Percentiles rank a stretch among this genome's conserved stretches.
phyloP scores from a whole-genome alignment of 257 asterid genomes.

The Anisodus tanguticus region DNA sequence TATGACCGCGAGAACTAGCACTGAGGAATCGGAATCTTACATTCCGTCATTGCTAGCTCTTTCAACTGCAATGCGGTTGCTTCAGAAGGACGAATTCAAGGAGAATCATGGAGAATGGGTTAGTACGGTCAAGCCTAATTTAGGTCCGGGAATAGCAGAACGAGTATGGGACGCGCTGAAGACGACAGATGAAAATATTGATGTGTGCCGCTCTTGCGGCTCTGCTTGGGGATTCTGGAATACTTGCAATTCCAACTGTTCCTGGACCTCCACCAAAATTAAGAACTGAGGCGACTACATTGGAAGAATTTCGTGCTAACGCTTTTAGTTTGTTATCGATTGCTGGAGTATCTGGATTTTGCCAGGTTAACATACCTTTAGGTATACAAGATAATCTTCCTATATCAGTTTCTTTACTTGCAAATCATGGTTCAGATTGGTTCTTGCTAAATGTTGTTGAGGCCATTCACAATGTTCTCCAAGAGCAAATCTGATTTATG shows the following conservation, averaged over 20 bases:
- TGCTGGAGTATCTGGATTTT: conserved; percentile 89
- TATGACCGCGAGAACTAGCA: conserved; percentile 41
- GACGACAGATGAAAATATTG: conserved; percentile 61
- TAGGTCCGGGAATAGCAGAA: conserved; percentile 87
- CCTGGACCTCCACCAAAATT: conserved; percentile 92
- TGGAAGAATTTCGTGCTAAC: conserved; percentile 77
- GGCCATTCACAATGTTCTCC: conserved; percentile 45
- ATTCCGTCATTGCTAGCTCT: conserved; percentile 79
- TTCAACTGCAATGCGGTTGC: conserved; percentile 76
- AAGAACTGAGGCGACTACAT: conserved; percentile 57
- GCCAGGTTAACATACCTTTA: conserved; percentile 92
- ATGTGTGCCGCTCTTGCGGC: conserved; percentile 53
- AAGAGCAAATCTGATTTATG: conserved; percentile 36
- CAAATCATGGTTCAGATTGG: conserved; percentile 79
- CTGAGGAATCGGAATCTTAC: conserved; percentile 36
- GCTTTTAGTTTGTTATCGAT: conserved; percentile 84
- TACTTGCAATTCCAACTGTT: conserved; percentile 86
- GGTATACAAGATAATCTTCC: conserved; percentile 74
- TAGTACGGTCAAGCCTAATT: conserved; percentile 57
- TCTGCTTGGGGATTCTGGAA: conserved; percentile 67
- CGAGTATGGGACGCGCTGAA: conserved; percentile 68
- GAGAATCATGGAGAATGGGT: conserved; percentile 91
- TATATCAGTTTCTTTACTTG: conserved; percentile 71
- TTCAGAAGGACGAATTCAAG: conserved; percentile 85
- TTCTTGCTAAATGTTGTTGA: conserved; percentile 67